Percentiles rank a stretch among this genome's conserved stretches.
phyloP scores from a whole-genome alignment of 352 stramenopile species.

The Aphanomyces invadans region DNA sequence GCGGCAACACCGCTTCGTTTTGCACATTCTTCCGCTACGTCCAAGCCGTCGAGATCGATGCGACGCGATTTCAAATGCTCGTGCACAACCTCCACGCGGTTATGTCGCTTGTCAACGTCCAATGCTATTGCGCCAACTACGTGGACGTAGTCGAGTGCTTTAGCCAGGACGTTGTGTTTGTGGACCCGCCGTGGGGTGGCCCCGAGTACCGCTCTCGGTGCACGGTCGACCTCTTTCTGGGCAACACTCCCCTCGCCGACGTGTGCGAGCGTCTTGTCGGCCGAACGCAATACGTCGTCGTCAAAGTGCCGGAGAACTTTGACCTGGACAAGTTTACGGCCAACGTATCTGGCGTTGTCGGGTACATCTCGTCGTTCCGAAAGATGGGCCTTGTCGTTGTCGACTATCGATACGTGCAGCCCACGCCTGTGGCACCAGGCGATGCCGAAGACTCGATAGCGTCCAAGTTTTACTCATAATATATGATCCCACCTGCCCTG shows the following conservation, averaged over 20 bases:
- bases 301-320: constrained; percentile 81
- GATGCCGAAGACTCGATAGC: neutral
- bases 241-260: constrained; percentile 46
- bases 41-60: constrained; percentile 64
- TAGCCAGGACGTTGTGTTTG: constrained; percentile 53
- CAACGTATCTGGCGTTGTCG: constrained; percentile 46
- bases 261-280: constrained; percentile 47
- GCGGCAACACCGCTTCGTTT: constrained; percentile 74
- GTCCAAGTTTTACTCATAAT: neutral
- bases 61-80: constrained; percentile 57
- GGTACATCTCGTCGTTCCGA: constrained; percentile 55
- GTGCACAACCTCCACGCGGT: constrained; percentile 56
- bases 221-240: constrained; percentile 64
- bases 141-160: constrained; percentile 24
- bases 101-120: constrained; percentile 47
- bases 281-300: constrained; percentile 46
- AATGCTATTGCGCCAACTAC: constrained; percentile 31
- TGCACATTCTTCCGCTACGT: constrained; percentile 69
- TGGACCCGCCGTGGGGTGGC: constrained; percentile 76
- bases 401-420: constrained; percentile 32
- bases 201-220: constrained; percentile 70
- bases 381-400: constrained; percentile 74
- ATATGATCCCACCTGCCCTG: no score
- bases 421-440: neutral
- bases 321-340: constrained; percentile 61